Evolutionary conservation across 208 protist genomes (phyloP).

Genomic region (Novymonas esmeraldas): DNA sequence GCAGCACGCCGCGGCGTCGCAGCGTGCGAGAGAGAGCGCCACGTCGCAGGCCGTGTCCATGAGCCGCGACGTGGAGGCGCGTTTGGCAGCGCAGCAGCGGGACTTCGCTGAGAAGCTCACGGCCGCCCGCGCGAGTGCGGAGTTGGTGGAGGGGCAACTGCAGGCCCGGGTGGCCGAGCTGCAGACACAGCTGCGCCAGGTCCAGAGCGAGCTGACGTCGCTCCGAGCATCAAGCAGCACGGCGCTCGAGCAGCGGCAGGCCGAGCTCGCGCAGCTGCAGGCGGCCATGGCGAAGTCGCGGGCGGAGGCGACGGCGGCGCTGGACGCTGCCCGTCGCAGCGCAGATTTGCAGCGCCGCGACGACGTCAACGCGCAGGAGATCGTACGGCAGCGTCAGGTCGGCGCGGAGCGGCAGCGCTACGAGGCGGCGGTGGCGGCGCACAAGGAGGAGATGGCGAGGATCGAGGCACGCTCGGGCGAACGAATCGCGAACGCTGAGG

Average conservation of each 20-base stretch:
- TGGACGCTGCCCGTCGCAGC: conserved; percentile 15
- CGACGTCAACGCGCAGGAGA: conserved; percentile 16
- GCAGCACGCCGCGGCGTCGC: conserved; percentile 21
- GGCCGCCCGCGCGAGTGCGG: conserved; percentile 13
- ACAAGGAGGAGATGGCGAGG: conserved; percentile 26
- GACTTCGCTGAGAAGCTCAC: conserved; percentile 12
- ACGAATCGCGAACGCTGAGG: conserved; percentile 14
- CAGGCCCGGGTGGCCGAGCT: conserved; percentile 17
- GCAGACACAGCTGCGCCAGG: conserved; percentile 26
- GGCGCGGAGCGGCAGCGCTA: conserved; percentile 26
- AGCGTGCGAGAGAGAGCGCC: conserved; percentile 15
- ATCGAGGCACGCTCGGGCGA: conserved; percentile 15
- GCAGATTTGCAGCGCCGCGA: conserved; percentile 21
- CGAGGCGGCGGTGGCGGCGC: conserved; percentile 23
- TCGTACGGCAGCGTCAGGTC: conserved; percentile 23
- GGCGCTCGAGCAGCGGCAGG: conserved; percentile 15
- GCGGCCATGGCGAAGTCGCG: conserved; percentile 17
- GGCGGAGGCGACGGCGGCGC: conserved; percentile 20
- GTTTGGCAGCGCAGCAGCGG: conserved; percentile 15
- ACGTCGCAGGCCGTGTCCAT: neutral
- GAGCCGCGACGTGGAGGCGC: conserved; percentile 8
- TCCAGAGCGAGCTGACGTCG: conserved; percentile 13
- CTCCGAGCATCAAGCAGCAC: conserved; percentile 13
- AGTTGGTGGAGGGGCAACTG: conserved; percentile 25
- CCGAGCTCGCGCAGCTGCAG: conserved; percentile 22